Conservation (phyloP, 73 alveolate species). For the Breviolum minutum region DNA sequence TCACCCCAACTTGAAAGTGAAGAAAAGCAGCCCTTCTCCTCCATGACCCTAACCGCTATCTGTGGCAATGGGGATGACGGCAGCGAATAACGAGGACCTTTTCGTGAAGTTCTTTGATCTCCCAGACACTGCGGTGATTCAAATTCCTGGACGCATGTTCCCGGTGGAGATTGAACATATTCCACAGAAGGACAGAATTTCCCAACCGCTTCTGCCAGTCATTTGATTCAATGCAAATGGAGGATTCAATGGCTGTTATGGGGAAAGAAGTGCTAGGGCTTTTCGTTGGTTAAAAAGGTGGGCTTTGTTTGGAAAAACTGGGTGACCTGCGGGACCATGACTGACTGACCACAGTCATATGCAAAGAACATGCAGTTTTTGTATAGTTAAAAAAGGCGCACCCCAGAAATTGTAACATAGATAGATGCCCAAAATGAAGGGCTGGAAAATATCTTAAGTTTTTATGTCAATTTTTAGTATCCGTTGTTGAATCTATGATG, state of each 20-base stretch:
- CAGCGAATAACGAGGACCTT: conserved; percentile 6
- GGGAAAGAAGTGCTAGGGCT: background rate
- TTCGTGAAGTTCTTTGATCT: conserved; percentile 75
- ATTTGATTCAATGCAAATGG: background rate
- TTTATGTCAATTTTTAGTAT: no score
- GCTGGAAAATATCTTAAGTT: no score
- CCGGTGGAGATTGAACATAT: conserved; percentile 82
- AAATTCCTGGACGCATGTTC: conserved; percentile 85
- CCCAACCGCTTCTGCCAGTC: background rate
- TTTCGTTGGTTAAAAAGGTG: background rate
- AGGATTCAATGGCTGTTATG: background rate
- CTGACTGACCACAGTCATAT: no score
- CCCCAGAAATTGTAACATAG: no score
- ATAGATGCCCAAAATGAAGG: no score
- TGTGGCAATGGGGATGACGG: no score
- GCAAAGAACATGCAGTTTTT: no score
- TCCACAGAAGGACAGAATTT: conserved; percentile 38
- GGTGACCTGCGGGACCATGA: background rate
- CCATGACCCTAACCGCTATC: background rate
- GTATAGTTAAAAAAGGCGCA: no score
- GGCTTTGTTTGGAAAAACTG: background rate
- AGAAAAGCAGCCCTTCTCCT: background rate
- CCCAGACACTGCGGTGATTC: conserved; percentile 54
- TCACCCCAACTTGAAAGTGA: no score
- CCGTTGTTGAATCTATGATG: no score